phyloP scores from a whole-genome alignment of 306 rosid genomes.

The Vicia faba region DNA sequence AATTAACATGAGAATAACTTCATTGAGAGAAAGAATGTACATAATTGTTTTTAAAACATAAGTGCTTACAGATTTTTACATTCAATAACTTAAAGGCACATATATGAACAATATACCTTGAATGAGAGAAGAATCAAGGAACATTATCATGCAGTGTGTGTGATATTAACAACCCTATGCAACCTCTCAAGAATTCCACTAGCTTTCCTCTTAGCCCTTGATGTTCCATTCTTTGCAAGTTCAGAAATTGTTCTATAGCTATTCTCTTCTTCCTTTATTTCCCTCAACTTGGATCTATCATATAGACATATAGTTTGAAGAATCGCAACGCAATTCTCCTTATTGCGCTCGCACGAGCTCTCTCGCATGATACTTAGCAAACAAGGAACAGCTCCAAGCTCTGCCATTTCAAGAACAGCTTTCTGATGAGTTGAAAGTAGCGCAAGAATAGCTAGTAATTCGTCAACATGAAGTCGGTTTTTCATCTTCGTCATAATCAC shows the following conservation, averaged over 20 bases:
- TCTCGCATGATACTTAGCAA: constrained; percentile 67
- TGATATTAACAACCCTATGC: constrained; percentile 70
- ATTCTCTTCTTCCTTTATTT: constrained; percentile 78
- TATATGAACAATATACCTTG: constrained; percentile 52
- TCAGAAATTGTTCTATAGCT: constrained; percentile 65
- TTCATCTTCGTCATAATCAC: constrained; percentile 63
- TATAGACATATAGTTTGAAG: constrained; percentile 67
- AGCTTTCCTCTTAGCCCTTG: constrained; percentile 93
- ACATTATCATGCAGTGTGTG: constrained; percentile 77
- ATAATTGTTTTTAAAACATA: constrained; percentile 43
- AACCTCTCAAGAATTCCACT: constrained; percentile 86
- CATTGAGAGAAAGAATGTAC: constrained; percentile 51
- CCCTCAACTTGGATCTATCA: constrained; percentile 79
- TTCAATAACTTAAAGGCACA: constrained; percentile 29
- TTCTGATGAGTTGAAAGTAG: constrained; percentile 68
- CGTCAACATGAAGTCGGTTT: constrained; percentile 58
- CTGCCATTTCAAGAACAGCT: constrained; percentile 80
- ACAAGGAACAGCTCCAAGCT: constrained; percentile 68
- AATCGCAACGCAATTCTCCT: constrained; percentile 78
- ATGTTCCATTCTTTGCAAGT: constrained; percentile 76
- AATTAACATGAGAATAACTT: constrained; percentile 43
- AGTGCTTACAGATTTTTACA: constrained; percentile 30
- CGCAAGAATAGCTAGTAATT: constrained; percentile 74
- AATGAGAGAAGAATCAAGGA: constrained; percentile 1
- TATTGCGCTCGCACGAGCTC: constrained; percentile 66